These are phyloP conservation scores for Westerdykella ornata DNA, from an alignment of 2,329 filamentous ascomycete species.

Conservation along the genomic window DNA sequence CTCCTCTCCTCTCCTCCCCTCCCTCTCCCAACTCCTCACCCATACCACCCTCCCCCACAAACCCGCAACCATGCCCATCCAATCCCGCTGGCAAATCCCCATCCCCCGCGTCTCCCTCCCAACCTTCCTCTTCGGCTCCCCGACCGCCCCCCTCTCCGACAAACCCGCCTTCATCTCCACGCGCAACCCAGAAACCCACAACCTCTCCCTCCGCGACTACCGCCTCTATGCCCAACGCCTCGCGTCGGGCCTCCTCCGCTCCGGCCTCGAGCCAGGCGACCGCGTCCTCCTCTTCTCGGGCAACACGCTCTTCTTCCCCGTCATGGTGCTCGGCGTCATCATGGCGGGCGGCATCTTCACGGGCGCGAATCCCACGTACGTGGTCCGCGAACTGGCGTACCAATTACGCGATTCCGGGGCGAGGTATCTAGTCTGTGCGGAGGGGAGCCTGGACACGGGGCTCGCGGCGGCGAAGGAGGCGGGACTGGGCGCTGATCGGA, in stretches of 20 bases:
- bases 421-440: conserved; percentile 59
- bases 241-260: conserved; percentile 58
- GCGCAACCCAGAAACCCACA: conserved; percentile 58
- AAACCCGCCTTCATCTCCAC: conserved; percentile 56
- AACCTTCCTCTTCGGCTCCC: conserved; percentile 47
- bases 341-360: conserved; percentile 76
- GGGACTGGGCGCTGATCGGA: conserved; percentile 48
- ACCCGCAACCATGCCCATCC: conserved; percentile 44
- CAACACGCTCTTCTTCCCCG: conserved; percentile 67
- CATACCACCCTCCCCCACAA: not conserved
- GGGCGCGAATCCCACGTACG: conserved; percentile 63
- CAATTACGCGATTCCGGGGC: conserved; percentile 68
- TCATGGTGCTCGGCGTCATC: conserved; percentile 63
- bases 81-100: conserved; percentile 45
- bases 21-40: conserved; percentile 1
- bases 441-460: conserved; percentile 54
- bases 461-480: conserved; percentile 58
- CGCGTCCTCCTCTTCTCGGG: conserved; percentile 66
- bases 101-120: conserved; percentile 44
- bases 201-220: conserved; percentile 57
- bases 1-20: conserved; percentile 1
- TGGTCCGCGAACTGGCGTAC: conserved; percentile 64
- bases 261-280: conserved; percentile 59
- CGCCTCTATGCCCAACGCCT: conserved; percentile 66
- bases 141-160: conserved; percentile 42